Conservation (phyloP, 1,284 basidiomycete genomes). For the Albatrellus sp. region DNA sequence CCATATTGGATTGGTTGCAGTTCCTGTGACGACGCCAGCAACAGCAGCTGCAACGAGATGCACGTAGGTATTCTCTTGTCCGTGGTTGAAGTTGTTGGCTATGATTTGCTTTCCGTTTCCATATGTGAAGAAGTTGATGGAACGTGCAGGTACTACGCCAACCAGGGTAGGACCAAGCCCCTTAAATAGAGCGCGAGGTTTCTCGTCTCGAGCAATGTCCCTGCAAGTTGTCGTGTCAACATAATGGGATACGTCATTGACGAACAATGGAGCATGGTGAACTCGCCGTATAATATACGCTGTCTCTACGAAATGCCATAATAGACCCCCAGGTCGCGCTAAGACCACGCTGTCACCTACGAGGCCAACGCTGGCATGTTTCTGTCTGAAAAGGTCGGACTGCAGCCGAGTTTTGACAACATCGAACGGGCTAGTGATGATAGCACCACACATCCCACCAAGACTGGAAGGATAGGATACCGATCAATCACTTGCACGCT, state of each 20-base stretch:
- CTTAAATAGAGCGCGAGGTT: conserved; percentile 84
- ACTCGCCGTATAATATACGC: conserved; percentile 76
- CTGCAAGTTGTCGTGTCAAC: conserved; percentile 25
- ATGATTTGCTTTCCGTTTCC: conserved; percentile 93
- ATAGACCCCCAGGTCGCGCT: conserved; percentile 38
- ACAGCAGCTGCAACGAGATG: conserved; percentile 81
- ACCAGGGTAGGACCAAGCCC: conserved; percentile 92
- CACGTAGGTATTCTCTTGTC: conserved; percentile 74
- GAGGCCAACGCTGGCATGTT: conserved; percentile 32
- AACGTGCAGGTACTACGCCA: conserved; percentile 89
- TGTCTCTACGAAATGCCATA: conserved; percentile 95
- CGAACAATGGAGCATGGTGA: no score
- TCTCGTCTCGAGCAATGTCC: conserved; percentile 86
- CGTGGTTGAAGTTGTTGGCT: conserved; percentile 72
- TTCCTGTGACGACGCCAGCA: conserved; percentile 80
- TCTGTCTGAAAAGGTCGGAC: conserved; percentile 75
- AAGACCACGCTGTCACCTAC: conserved; percentile 27
- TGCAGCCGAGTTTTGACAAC: conserved; percentile 97
- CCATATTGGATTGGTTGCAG: conserved; percentile 96
- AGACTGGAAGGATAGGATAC: conserved; percentile 35
- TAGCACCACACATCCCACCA: conserved; percentile 96
- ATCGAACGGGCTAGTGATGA: conserved; percentile 95
- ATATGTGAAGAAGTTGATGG: conserved; percentile 98
- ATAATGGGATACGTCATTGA: background rate
- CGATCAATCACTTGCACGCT: background rate